A percentile compares a stretch with the other conserved stretches of the same genome.
phyloP scores from a whole-genome alignment of 495 filamentous ascomycete species.

The Xylaria cubensis region DNA sequence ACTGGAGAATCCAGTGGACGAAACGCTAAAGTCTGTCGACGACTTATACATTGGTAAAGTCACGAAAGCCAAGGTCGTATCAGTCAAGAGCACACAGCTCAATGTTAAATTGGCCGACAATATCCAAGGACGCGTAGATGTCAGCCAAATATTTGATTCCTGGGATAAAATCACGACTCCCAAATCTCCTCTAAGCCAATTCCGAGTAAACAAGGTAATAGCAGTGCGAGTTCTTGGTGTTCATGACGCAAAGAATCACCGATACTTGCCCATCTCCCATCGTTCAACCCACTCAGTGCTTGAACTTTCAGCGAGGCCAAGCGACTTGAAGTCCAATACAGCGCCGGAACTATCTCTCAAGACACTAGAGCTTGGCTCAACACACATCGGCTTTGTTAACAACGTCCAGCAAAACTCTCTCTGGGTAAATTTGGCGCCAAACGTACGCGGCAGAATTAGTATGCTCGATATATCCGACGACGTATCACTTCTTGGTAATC shows the following conservation, averaged over 20 bases:
- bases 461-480: slow-evolving; percentile 87
- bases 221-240: slow-evolving; percentile 81
- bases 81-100: slow-evolving; percentile 86
- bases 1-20: slow-evolving; percentile 73
- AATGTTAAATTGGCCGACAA: slow-evolving; percentile 91
- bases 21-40: slow-evolving; percentile 64
- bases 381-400: slow-evolving; percentile 84
- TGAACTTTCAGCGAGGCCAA: slow-evolving; percentile 86
- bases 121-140: slow-evolving; percentile 87
- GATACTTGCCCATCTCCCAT: slow-evolving; percentile 90
- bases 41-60: slow-evolving; percentile 77
- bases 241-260: slow-evolving; percentile 88
- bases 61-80: slow-evolving; percentile 78
- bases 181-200: slow-evolving; percentile 76
- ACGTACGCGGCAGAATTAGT: slow-evolving; percentile 81
- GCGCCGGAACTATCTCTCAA: slow-evolving; percentile 70
- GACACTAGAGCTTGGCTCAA: slow-evolving; percentile 73
- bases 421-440: slow-evolving; percentile 92
- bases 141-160: slow-evolving; percentile 85
- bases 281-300: slow-evolving; percentile 80
- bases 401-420: slow-evolving; percentile 77
- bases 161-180: slow-evolving; percentile 86
- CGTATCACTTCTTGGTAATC: slow-evolving; percentile 72
- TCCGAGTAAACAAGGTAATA: slow-evolving; percentile 72
- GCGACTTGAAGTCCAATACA: slow-evolving; percentile 58